These are phyloP conservation scores for Psilocybe tampanensis DNA, from an alignment of 768 basidiomycete species.

Conservation along the genomic window DNA sequence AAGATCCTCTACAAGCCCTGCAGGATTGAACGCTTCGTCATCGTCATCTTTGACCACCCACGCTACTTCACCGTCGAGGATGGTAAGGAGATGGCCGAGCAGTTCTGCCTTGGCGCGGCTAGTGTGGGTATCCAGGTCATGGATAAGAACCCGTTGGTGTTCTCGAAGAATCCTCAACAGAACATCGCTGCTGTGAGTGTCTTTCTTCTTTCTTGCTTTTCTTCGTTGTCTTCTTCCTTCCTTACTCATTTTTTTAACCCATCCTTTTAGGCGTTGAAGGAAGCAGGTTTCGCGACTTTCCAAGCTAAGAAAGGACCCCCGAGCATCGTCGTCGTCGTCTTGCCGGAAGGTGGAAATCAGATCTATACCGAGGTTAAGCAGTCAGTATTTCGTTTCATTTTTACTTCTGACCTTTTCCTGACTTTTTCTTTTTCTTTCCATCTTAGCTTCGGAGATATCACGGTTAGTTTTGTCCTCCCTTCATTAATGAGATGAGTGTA, in stretches of 20 bases:
- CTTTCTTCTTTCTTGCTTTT: not conserved
- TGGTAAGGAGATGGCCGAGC: conserved; percentile 55
- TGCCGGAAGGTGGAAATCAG: conserved; percentile 74
- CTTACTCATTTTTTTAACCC: conserved; percentile 28
- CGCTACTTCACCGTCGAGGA: conserved; percentile 49
- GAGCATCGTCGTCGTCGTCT: conserved; percentile 62
- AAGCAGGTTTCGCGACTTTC: conserved; percentile 48
- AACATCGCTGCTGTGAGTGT: conserved; percentile 39
- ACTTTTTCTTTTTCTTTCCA: not conserved
- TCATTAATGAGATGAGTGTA: not conserved
- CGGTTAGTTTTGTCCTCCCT: conserved; percentile 19
- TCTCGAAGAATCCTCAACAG: conserved; percentile 62
- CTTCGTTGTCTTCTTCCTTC: not conserved
- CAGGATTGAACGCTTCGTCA: conserved; percentile 57
- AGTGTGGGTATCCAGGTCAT: conserved; percentile 63
- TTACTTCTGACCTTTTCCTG: not conserved
- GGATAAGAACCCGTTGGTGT: conserved; percentile 47
- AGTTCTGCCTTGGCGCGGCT: conserved; percentile 47
- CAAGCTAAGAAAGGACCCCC: conserved; percentile 46
- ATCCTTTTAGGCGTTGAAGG: conserved; percentile 44
- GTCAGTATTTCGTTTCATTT: conserved; percentile 48
- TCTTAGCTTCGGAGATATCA: conserved; percentile 64
- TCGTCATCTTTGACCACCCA: conserved; percentile 65
- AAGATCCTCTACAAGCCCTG: conserved; percentile 64
- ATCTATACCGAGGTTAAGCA: conserved; percentile 80